Percentiles rank a stretch among this genome's conserved stretches.
Evolutionary conservation across 2,329 filamentous ascomycete genomes (phyloP).

Genomic region (Colletotrichum salicis): DNA sequence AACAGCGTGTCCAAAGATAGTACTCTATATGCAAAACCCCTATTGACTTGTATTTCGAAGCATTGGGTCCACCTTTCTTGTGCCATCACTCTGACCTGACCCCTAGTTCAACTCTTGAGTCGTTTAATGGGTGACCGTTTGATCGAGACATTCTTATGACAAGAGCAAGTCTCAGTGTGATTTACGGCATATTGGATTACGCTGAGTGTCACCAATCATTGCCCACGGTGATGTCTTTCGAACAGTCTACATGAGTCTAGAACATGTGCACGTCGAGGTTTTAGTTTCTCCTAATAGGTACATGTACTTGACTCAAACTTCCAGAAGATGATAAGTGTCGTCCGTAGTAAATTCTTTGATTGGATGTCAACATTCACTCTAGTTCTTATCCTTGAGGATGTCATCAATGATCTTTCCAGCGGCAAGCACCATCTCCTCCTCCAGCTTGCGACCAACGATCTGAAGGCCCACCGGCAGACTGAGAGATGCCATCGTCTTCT

Average conservation of each 20-base stretch:
- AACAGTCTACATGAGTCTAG: too few species aligned
- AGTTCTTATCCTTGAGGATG: background rate
- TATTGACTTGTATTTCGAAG: background rate
- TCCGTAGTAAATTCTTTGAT: background rate
- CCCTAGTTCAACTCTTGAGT: background rate
- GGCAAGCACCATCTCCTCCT: slow-evolving; percentile 20
- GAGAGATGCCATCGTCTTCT: background rate
- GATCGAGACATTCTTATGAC: too few species aligned
- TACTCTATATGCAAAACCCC: rapidly evolving
- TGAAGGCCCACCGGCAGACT: slow-evolving; percentile 17
- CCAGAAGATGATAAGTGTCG: too few species aligned
- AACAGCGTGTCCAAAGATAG: background rate
- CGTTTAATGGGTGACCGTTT: too few species aligned
- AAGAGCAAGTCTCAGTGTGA: too few species aligned
- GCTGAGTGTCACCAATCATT: too few species aligned
- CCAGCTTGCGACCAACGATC: slow-evolving; percentile 20
- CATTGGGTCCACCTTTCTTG: background rate
- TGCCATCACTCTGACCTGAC: background rate
- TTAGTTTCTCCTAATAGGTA: too few species aligned
- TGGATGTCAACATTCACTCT: too few species aligned
- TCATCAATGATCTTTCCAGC: slow-evolving; percentile 24
- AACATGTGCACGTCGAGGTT: too few species aligned
- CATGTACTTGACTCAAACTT: too few species aligned
- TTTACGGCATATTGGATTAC: too few species aligned
- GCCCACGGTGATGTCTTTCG: too few species aligned